Evolutionary conservation across 176 grass and related monocot genomes (phyloP), one percentile per base, ranked within the genome.

Genomic region (Thinopyrum elongatum): DNA sequence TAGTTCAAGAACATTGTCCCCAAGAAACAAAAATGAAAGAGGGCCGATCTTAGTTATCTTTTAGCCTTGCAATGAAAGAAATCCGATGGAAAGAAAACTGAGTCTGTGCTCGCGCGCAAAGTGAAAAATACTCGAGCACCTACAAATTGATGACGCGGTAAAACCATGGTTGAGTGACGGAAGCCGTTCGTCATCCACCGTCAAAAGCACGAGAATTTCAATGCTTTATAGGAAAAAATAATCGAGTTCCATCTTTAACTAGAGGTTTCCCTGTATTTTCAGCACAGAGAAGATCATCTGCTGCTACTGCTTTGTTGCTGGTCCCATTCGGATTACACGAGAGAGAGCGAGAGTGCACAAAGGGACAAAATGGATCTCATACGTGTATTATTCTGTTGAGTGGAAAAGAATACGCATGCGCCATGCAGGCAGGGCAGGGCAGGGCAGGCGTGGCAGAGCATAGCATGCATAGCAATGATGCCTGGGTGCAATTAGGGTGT

Each of bases 401-500:
- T 44, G 42, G 46, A 65, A 65, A 30, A 64, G 59, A 44, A 63
- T 4, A 22, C 46, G 77, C 77, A 29, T 29, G 44, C 44, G 44
- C 44, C 44, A 47, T 47, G 62, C 31, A 16, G 61, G 8, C 28
- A 15, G 28, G 11, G 72, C 70, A 74, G n/a, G 47, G 44, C 44
- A 55, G 55, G 49, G 72, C 46, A 10, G 75, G 47, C 47, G 15
- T 53, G 49, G 49, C 49, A 53, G 49, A 19, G 49, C 49, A 53
- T 17, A 19, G 49, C 49, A 53, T 53, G 49, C 49, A 53, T 71
- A 47, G 59, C 68, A 74, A 87, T 75, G 70, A 82, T 87, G 30
- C 1, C 78, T 35, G 33, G 29, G 44, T 82, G 79, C 86, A 82
- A 87, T 82, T 76, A 81, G 86, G 79, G 65, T 82, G 79, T 82